phyloP scores from a whole-genome alignment of 225 moss, liverwort and hornwort species.

The Neckera pumila region DNA sequence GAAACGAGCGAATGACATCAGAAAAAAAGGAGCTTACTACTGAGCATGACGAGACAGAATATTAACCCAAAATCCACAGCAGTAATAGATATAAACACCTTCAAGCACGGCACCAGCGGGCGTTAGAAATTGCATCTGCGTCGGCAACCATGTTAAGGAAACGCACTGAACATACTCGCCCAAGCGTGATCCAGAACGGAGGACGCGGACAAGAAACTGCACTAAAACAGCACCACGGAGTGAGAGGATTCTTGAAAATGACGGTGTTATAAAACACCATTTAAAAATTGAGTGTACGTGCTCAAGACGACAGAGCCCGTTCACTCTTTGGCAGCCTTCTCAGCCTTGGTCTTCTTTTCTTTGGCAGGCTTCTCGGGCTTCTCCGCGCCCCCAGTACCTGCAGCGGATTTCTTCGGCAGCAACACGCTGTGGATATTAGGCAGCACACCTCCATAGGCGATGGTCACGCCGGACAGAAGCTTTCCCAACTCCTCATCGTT shows the following conservation, averaged over 20 bases:
- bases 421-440: conserved; percentile 27
- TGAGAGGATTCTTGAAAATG: neutral
- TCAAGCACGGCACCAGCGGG: neutral
- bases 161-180: rapidly evolving
- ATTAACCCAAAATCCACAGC: no score
- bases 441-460: conserved; percentile 27
- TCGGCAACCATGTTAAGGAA: rapidly evolving
- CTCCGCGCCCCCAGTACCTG: neutral
- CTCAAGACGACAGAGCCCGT: neutral
- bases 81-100: rapidly evolving
- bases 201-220: no score
- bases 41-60: no score
- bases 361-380: neutral
- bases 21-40: neutral
- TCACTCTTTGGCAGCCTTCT: neutral
- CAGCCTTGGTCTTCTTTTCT: neutral
- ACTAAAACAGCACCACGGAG: neutral
- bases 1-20: neutral
- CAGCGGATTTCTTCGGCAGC: conserved; percentile 33
- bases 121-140: neutral
- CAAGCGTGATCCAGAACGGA: no score
- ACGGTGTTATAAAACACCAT: neutral
- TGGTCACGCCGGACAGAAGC: conserved; percentile 20
- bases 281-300: neutral
- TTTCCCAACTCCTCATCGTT: conserved; percentile 49